Conservation (phyloP, 2,329 filamentous ascomycete genomes). For the Tolypocladium cylindrosporum region DNA sequence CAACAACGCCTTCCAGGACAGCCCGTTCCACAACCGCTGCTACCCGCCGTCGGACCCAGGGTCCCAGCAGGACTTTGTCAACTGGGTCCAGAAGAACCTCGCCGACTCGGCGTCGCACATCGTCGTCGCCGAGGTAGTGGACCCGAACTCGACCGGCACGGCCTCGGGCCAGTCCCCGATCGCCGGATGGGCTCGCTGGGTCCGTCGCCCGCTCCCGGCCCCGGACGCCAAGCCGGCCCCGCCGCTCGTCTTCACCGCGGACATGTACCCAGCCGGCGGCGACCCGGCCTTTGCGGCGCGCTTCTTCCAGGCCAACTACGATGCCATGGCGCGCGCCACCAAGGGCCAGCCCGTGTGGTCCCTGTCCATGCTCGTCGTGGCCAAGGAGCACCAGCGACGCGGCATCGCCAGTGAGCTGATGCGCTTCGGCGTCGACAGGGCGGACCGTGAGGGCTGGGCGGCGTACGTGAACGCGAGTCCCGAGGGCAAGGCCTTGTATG, state of each 20-base stretch:
- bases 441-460: conserved; percentile 17
- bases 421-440: conserved; percentile 18
- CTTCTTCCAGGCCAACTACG: conserved; percentile 28
- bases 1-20: conserved; percentile 18
- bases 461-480: conserved; percentile 17
- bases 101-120: conserved; percentile 19
- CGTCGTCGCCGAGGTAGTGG: conserved; percentile 17
- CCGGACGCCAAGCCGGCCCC: conserved; percentile 1
- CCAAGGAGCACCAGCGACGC: conserved; percentile 16
- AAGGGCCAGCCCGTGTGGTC: conserved; percentile 19
- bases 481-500: conserved; percentile 16
- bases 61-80: conserved; percentile 8
- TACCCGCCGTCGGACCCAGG: conserved; percentile 15
- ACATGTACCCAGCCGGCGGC: conserved; percentile 13
- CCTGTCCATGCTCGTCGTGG: conserved; percentile 21
- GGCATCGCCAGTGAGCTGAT: conserved; percentile 24
- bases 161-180: conserved; percentile 4
- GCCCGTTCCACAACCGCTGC: conserved; percentile 20
- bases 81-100: conserved; percentile 13
- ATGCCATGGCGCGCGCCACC: conserved; percentile 14
- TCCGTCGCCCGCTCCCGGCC: conserved; percentile 13
- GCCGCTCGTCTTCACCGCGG: conserved; percentile 10
- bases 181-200: conserved; percentile 25
- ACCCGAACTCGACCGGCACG: neutral
- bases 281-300: conserved; percentile 21